A percentile compares a stretch with the other conserved stretches of the same genome.
Evolutionary conservation across 495 filamentous ascomycete genomes (phyloP).

Genomic region (Daldinia loculata): DNA sequence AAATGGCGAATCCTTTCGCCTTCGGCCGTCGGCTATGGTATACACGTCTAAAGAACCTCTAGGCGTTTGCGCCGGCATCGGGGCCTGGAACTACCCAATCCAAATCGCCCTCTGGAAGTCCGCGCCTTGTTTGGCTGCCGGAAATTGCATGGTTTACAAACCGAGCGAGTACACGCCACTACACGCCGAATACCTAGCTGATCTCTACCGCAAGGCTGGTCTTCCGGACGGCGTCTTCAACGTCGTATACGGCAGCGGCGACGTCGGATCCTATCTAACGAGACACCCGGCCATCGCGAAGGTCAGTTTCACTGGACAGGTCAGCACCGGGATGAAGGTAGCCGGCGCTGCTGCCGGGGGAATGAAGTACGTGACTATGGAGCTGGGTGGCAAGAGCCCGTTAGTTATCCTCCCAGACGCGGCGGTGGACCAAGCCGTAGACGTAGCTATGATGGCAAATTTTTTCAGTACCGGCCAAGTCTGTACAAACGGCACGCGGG

Average conservation of each 20-base stretch:
- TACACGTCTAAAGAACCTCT: slow-evolving; percentile 78
- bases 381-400: slow-evolving; percentile 83
- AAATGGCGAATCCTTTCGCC: slow-evolving; percentile 55
- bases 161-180: slow-evolving; percentile 82
- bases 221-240: slow-evolving; percentile 84
- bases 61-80: slow-evolving; percentile 81
- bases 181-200: slow-evolving; percentile 72
- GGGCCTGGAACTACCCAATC: slow-evolving; percentile 87
- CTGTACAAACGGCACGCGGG: slow-evolving; percentile 84
- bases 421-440: slow-evolving; percentile 74
- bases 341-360: slow-evolving; percentile 72
- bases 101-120: slow-evolving; percentile 91
- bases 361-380: slow-evolving; percentile 89
- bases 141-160: slow-evolving; percentile 90
- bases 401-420: slow-evolving; percentile 75
- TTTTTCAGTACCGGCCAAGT: slow-evolving; percentile 86
- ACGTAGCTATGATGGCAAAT: slow-evolving; percentile 89
- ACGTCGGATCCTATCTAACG: slow-evolving; percentile 74
- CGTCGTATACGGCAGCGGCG: slow-evolving; percentile 76
- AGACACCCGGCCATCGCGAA: slow-evolving; percentile 75
- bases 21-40: slow-evolving; percentile 75
- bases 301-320: slow-evolving; percentile 86
- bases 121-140: slow-evolving; percentile 80
- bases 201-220: slow-evolving; percentile 76
- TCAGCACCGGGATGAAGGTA: slow-evolving; percentile 78